phyloP scores from a whole-genome alignment of 1,139 yeast genomes.

The Kodamaea anthophila region DNA sequence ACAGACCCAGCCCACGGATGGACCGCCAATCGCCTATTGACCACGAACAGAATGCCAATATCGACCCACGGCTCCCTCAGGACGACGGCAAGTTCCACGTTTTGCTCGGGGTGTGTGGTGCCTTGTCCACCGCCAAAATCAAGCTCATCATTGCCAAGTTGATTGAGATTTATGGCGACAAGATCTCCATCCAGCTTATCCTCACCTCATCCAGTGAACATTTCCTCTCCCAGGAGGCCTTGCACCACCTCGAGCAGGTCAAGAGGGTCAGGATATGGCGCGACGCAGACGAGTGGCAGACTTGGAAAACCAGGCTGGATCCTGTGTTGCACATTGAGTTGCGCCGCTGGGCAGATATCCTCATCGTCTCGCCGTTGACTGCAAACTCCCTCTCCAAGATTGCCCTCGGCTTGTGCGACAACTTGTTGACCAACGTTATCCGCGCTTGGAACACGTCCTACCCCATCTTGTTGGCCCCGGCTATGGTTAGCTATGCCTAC shows the following conservation, averaged over 20 bases:
- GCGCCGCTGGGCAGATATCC: slow-evolving; percentile 92
- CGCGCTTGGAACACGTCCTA: slow-evolving; percentile 90
- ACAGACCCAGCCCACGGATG: slow-evolving; percentile 2
- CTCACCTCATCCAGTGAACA: slow-evolving; percentile 80
- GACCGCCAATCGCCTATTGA: slow-evolving; percentile 1
- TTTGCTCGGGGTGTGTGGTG: slow-evolving; percentile 86
- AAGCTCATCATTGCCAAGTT: slow-evolving; percentile 69
- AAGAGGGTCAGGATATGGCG: slow-evolving; percentile 69
- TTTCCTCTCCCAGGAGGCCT: slow-evolving; percentile 60
- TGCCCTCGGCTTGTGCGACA: slow-evolving; percentile 85
- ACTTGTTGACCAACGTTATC: slow-evolving; percentile 76
- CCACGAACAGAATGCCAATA: slow-evolving; percentile 44
- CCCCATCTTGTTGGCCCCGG: slow-evolving; percentile 86
- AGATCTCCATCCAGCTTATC: slow-evolving; percentile 72
- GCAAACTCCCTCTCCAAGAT: slow-evolving; percentile 90
- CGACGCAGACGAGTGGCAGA: slow-evolving; percentile 86
- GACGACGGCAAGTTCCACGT: slow-evolving; percentile 90
- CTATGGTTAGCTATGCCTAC: slow-evolving; percentile 89
- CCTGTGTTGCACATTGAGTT: slow-evolving; percentile 91
- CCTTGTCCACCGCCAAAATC: slow-evolving; percentile 71
- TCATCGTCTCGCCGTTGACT: slow-evolving; percentile 81
- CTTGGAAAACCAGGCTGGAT: slow-evolving; percentile 80
- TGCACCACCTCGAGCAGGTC: slow-evolving; percentile 28
- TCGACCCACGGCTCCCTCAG: slow-evolving; percentile 79
- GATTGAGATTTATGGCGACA: slow-evolving; percentile 74